Evolutionary conservation across 495 filamentous ascomycete genomes (phyloP).

Genomic region (Podospora didyma): DNA sequence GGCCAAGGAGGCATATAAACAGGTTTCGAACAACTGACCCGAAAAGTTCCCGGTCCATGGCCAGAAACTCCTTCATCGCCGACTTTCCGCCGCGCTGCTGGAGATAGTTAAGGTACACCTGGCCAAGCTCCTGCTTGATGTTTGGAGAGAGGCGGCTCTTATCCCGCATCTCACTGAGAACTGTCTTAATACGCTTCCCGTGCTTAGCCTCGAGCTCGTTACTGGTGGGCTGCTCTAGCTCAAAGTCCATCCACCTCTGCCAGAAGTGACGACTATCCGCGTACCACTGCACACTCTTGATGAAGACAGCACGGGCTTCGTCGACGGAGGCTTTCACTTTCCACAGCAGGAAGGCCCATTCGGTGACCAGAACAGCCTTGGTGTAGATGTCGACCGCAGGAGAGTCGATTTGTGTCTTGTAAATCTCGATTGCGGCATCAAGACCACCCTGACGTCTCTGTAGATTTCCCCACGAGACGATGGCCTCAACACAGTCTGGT

Average conservation of each 20-base stretch:
- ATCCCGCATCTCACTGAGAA: conserved; percentile 71
- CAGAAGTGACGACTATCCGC: conserved; percentile 88
- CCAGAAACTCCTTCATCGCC: conserved; percentile 80
- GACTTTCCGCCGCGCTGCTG: conserved; percentile 79
- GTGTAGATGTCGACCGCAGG: conserved; percentile 68
- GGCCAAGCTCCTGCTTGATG: conserved; percentile 70
- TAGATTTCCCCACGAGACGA: conserved; percentile 83
- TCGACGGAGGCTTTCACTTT: conserved; percentile 82
- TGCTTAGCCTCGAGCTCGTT: conserved; percentile 59
- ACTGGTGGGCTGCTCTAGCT: conserved; percentile 80
- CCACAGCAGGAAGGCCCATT: conserved; percentile 88
- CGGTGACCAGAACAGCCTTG: conserved; percentile 81
- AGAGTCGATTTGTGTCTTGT: conserved; percentile 74
- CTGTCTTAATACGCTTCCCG: conserved; percentile 69
- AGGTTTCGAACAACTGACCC: conserved; percentile 51
- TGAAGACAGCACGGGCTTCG: conserved; percentile 81
- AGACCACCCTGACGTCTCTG: conserved; percentile 80
- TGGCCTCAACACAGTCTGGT: conserved; percentile 79
- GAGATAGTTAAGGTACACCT: conserved; percentile 79
- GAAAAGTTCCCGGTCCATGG: conserved; percentile 80
- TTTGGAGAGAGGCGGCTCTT: conserved; percentile 67
- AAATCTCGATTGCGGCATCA: conserved; percentile 82
- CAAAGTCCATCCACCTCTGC: conserved; percentile 84
- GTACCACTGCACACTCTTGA: conserved; percentile 80
- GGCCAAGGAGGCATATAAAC: not conserved